These are phyloP conservation scores for Malassezia yamatoensis DNA, from an alignment of 1,284 basidiomycete species.

Conservation along the genomic window DNA sequence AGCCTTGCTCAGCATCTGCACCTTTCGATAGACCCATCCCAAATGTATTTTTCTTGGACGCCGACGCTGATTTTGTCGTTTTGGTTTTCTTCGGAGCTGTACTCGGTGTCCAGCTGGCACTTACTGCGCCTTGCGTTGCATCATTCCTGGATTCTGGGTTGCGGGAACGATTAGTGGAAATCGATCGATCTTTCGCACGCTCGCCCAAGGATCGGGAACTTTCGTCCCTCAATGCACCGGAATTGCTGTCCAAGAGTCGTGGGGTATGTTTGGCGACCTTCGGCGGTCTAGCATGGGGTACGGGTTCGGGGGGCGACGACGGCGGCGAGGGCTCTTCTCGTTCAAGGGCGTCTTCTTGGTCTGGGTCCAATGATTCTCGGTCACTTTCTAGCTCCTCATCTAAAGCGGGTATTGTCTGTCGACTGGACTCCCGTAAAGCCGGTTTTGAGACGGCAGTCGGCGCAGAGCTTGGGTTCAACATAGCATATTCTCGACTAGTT, in stretches of 20 bases:
- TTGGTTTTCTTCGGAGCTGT: background rate
- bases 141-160: constrained; percentile 49
- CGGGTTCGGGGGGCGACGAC: constrained; percentile 48
- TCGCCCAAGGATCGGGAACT: constrained; percentile 40
- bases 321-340: constrained; percentile 3
- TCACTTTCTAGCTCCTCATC: constrained; percentile 79
- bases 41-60: constrained; percentile 51
- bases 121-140: constrained; percentile 38
- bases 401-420: constrained; percentile 64
- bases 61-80: constrained; percentile 1
- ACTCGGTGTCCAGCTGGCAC: constrained; percentile 32
- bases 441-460: constrained; percentile 10
- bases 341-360: constrained; percentile 25
- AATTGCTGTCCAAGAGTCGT: background rate
- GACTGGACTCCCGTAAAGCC: constrained; percentile 23
- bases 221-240: constrained; percentile 17
- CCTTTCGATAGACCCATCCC: constrained; percentile 43
- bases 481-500: constrained; percentile 69
- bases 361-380: constrained; percentile 55
- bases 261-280: background rate
- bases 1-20: constrained; percentile 37
- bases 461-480: constrained; percentile 76
- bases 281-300: background rate
- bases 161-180: constrained; percentile 29
- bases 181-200: constrained; percentile 21